phyloP scores from a whole-genome alignment of 2,329 filamentous ascomycete species.

The Talaromyces sp. region DNA sequence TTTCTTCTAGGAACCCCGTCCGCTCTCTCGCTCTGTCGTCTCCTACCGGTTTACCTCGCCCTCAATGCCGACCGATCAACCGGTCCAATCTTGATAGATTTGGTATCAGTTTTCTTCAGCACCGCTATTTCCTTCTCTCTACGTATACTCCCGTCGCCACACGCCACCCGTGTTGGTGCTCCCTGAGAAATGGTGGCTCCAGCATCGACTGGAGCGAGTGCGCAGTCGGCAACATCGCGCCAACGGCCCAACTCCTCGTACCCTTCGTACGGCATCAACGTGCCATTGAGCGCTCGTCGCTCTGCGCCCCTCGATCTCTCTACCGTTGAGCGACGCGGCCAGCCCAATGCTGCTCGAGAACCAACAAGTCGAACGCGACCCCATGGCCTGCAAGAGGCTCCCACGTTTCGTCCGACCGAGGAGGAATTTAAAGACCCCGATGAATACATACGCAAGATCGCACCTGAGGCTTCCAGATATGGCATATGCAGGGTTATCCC shows the following conservation, averaged over 20 bases:
- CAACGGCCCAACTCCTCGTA: constrained; percentile 37
- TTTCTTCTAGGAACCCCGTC: not conserved
- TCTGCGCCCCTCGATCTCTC: constrained; percentile 71
- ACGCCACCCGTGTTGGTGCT: constrained; percentile 4
- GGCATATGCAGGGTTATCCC: constrained; percentile 95
- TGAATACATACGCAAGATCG: constrained; percentile 88
- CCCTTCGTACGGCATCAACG: constrained; percentile 42
- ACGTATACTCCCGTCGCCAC: constrained; percentile 4
- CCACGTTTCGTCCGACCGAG: constrained; percentile 81
- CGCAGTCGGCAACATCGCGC: constrained; percentile 27
- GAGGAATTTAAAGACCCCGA: constrained; percentile 95
- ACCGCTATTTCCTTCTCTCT: constrained; percentile 8
- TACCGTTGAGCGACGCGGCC: constrained; percentile 86
- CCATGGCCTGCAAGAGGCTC: constrained; percentile 81
- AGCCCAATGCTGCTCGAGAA: constrained; percentile 70
- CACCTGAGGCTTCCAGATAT: constrained; percentile 76
- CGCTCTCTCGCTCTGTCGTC: not conserved
- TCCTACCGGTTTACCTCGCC: not conserved
- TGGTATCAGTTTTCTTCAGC: constrained; percentile 7
- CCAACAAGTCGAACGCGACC: constrained; percentile 70
- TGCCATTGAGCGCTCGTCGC: constrained; percentile 59
- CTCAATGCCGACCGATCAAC: constrained; percentile 30
- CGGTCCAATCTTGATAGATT: constrained; percentile 22
- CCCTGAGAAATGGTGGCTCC: constrained; percentile 40
- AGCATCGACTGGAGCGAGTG: constrained; percentile 34